Percentiles rank a stretch among this genome's conserved stretches.
Evolutionary conservation across 1,139 yeast genomes (phyloP).

Genomic region (Keqinozyma sinolaborantium): DNA sequence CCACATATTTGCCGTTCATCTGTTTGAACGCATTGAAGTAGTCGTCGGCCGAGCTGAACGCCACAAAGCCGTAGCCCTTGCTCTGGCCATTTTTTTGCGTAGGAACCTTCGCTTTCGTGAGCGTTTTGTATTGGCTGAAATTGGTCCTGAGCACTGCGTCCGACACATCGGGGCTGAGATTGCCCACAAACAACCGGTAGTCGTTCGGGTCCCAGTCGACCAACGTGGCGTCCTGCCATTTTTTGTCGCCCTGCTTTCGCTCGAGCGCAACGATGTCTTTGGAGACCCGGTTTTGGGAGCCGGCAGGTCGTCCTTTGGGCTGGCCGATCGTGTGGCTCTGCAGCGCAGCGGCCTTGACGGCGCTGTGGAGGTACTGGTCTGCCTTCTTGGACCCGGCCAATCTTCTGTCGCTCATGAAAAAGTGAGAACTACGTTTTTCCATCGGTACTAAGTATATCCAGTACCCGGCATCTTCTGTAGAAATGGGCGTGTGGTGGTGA

Average conservation of each 20-base stretch:
- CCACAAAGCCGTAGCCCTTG: constrained; percentile 72
- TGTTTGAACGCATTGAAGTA: constrained; percentile 69
- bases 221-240: constrained; percentile 38
- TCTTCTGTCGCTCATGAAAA: constrained; percentile 41
- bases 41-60: constrained; percentile 59
- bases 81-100: constrained; percentile 40
- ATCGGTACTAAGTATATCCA: no score
- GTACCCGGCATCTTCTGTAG: no score
- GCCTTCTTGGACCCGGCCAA: constrained; percentile 47
- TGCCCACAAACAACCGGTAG: constrained; percentile 72
- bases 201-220: constrained; percentile 65
- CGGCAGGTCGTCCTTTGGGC: not conserved
- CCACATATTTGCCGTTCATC: constrained; percentile 74
- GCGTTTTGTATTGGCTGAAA: constrained; percentile 46
- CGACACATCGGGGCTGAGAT: constrained; percentile 64
- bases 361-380: constrained; percentile 8
- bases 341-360: constrained; percentile 1
- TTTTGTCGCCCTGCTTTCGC: constrained; percentile 41
- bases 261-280: constrained; percentile 27
- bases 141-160: constrained; percentile 52
- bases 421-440: no score
- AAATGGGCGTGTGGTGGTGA: no score
- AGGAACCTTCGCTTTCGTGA: constrained; percentile 57
- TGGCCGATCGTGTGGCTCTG: not conserved
- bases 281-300: not conserved